Evolutionary conservation across 2,329 filamentous ascomycete genomes (phyloP).

Genomic region (Endocalyx cinctus): DNA sequence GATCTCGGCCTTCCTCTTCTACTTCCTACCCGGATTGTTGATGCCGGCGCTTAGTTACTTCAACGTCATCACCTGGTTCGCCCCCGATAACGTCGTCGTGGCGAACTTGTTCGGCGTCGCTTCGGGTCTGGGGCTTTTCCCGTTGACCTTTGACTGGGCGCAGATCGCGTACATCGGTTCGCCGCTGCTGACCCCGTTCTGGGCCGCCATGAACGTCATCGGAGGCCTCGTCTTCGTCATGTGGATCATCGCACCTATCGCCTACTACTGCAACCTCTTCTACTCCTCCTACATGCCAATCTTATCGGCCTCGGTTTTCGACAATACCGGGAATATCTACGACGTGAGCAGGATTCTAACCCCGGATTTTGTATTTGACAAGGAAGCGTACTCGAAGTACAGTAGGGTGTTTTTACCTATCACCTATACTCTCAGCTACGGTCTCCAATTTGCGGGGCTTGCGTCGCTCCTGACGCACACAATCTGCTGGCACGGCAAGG

Average conservation of each 20-base stretch:
- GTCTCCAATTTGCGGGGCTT: slow-evolving; percentile 78
- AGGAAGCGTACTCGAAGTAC: slow-evolving; percentile 71
- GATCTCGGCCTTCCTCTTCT: slow-evolving; percentile 68
- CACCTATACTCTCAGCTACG: slow-evolving; percentile 83
- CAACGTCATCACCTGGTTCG: slow-evolving; percentile 84
- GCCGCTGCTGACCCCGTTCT: slow-evolving; percentile 77
- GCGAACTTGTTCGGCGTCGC: slow-evolving; percentile 82
- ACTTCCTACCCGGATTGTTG: slow-evolving; percentile 77
- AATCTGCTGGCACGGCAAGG: slow-evolving; percentile 75
- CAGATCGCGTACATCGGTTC: slow-evolving; percentile 87
- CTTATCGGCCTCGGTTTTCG: slow-evolving; percentile 77
- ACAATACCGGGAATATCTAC: slow-evolving; percentile 76
- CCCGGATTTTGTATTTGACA: slow-evolving; percentile 71
- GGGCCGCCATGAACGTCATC: slow-evolving; percentile 81
- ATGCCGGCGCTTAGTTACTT: slow-evolving; percentile 86
- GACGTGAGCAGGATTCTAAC: slow-evolving; percentile 78
- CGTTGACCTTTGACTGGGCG: slow-evolving; percentile 86
- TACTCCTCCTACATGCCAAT: slow-evolving; percentile 85
- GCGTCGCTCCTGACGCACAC: slow-evolving; percentile 78
- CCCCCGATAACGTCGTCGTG: slow-evolving; percentile 78
- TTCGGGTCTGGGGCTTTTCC: slow-evolving; percentile 80
- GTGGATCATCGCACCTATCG: slow-evolving; percentile 76
- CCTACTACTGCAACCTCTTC: slow-evolving; percentile 76
- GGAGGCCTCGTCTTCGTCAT: slow-evolving; percentile 76
- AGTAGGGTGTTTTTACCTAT: slow-evolving; percentile 82